phyloP scores from a whole-genome alignment of 768 basidiomycete genomes.

The Crassisporium funariophilum region DNA sequence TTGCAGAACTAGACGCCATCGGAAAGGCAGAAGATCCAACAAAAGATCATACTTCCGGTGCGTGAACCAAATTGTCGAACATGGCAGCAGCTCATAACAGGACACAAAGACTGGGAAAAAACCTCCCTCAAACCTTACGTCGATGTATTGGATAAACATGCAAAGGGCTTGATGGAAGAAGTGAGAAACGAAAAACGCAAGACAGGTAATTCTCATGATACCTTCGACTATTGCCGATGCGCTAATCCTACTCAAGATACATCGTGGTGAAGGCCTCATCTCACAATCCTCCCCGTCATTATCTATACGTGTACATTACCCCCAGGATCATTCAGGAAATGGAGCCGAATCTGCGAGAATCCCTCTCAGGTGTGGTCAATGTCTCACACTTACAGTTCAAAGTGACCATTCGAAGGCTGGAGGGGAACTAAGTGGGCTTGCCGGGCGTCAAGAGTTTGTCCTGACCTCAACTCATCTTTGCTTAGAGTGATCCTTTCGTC shows the following conservation, averaged over 20 bases:
- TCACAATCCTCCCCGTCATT: too few species aligned
- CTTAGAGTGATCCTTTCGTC: too few species aligned
- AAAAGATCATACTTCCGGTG: constrained; percentile 54
- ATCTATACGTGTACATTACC: too few species aligned
- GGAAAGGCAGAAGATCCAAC: constrained; percentile 30
- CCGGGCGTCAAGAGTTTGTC: too few species aligned
- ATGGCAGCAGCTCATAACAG: constrained; percentile 2
- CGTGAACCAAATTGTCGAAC: constrained; percentile 7
- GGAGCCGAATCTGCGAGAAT: too few species aligned
- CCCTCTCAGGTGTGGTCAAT: too few species aligned
- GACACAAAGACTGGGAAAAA: constrained; percentile 68
- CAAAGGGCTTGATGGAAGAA: constrained; percentile 55
- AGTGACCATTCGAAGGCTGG: too few species aligned
- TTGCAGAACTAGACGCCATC: constrained; percentile 70
- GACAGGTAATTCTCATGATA: constrained; percentile 27
- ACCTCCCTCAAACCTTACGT: constrained; percentile 91
- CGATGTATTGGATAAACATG: constrained; percentile 84
- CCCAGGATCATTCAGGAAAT: too few species aligned
- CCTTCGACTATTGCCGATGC: not conserved
- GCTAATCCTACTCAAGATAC: constrained; percentile 13
- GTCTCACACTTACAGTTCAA: too few species aligned
- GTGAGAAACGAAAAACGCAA: constrained; percentile 51
- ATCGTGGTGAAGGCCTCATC: constrained; percentile 19
- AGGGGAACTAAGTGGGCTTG: too few species aligned
- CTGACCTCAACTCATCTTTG: too few species aligned